phyloP scores from a whole-genome alignment of 495 filamentous ascomycete species.

The Thozetella sp. region DNA sequence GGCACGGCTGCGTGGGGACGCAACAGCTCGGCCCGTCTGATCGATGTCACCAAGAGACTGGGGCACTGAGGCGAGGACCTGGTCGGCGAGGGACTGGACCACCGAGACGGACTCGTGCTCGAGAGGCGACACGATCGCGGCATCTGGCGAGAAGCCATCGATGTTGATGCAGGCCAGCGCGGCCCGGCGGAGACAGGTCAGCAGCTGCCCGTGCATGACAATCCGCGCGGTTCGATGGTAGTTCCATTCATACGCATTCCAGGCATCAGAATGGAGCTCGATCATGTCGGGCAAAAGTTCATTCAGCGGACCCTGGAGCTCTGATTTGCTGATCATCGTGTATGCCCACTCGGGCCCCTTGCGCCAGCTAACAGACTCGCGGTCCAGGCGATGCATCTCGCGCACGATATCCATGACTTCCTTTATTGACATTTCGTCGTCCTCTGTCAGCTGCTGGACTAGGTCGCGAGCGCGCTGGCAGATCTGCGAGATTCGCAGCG shows the following conservation, averaged over 20 bases:
- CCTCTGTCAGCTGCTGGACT: background rate
- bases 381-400: background rate
- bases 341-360: background rate
- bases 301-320: background rate
- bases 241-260: slow-evolving; percentile 41
- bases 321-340: background rate
- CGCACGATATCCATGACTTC: background rate
- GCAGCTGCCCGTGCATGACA: slow-evolving; percentile 19
- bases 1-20: background rate
- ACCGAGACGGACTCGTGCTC: slow-evolving; percentile 11
- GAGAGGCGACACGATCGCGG: slow-evolving; percentile 5
- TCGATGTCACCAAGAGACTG: background rate
- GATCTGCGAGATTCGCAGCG: slow-evolving; percentile 19
- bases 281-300: slow-evolving; percentile 6
- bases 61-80: slow-evolving; percentile 15
- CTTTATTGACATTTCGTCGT: background rate
- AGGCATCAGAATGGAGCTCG: slow-evolving; percentile 26
- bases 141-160: slow-evolving; percentile 6
- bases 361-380: background rate
- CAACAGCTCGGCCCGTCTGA: background rate
- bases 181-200: slow-evolving; percentile 12
- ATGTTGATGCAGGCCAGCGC: slow-evolving; percentile 3
- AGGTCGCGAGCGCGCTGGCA: slow-evolving; percentile 27
- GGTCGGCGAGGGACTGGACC: slow-evolving; percentile 18
- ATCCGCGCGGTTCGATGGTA: slow-evolving; percentile 25